Conservation (phyloP, 768 basidiomycete species). For the Crassisporium funariophilum region DNA sequence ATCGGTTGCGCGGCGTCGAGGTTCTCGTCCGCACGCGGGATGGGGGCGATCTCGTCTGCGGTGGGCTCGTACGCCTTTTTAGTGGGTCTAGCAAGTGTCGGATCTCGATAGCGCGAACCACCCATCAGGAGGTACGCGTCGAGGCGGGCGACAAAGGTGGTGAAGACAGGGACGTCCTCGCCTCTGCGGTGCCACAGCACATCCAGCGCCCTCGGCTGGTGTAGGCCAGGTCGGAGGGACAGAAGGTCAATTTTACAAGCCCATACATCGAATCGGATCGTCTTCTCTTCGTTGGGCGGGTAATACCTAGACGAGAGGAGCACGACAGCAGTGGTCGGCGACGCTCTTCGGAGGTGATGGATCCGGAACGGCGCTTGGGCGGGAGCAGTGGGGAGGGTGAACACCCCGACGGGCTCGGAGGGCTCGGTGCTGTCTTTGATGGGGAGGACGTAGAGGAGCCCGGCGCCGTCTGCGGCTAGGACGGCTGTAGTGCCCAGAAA, state of each 20-base stretch:
- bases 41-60: constrained; percentile 66
- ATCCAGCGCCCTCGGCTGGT: constrained; percentile 42
- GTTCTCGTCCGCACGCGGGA: constrained; percentile 63
- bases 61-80: constrained; percentile 54
- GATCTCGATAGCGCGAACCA: constrained; percentile 52
- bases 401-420: constrained; percentile 53
- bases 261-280: constrained; percentile 62
- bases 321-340: constrained; percentile 43
- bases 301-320: constrained; percentile 65
- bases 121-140: constrained; percentile 59
- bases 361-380: constrained; percentile 46
- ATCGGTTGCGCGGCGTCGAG: constrained; percentile 38
- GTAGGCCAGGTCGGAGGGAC: constrained; percentile 25
- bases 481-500: constrained; percentile 53
- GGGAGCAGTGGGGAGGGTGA: constrained; percentile 43
- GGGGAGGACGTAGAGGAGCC: constrained; percentile 63
- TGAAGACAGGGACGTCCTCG: constrained; percentile 66
- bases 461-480: constrained; percentile 71
- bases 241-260: constrained; percentile 55
- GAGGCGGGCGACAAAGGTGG: constrained; percentile 46
- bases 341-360: constrained; percentile 40
- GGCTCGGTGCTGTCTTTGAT: constrained; percentile 39
- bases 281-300: constrained; percentile 18
- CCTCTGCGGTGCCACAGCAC: constrained; percentile 74
- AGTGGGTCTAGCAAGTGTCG: constrained; percentile 34